Evolutionary conservation across 208 protist genomes (phyloP), one percentile per base, ranked within the genome.

Genomic region (Trypanosoma boissoni): DNA sequence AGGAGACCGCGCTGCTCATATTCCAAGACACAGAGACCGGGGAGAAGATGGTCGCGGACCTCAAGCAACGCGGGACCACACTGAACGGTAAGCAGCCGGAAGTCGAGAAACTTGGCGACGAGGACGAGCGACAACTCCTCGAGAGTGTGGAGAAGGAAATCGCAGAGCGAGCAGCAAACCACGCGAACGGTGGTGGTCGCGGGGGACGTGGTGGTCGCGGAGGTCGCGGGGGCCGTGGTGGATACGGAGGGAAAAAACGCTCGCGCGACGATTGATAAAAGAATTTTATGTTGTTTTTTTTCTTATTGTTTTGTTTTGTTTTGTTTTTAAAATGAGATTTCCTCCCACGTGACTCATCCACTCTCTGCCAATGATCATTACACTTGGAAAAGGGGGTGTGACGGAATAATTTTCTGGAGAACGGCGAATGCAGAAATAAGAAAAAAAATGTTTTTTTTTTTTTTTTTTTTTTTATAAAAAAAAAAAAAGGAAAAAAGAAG

Each of bases 21-120:
- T 94, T 94, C 39, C 87, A 94, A 68, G 87, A 94, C 58, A 54
- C 77, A 37, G 76, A 79, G 53, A 91, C 83, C 5, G 87, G 79
- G 2, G 52, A 54, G 34, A 81, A 81, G 74, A 94, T 94, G 87
- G 72, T 88, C 0, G 73, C 57, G 48, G 83, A 78, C 18, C 64
- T 89, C n/a, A 69, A 75, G 72, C 53, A 80, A 36, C 83, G 83
- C 39, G 75, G 71, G 1, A 73, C 83, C n/a, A 90, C 76, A 26
- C 87, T 88, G 39, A 90, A 91, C 59, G 87, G 82, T 53, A 81
- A 71, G 65, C 70, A 81, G 55, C 87, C 87, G 14, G 58, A 64
- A 53, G 42, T 94, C 45, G 62, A 67, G 55, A 87, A 91, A 69
- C 63, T 94, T 36, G 68, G 58, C 24, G 80, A 53, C 31, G 83